Evolutionary conservation across 257 asterid species (phyloP), one percentile per base, ranked within the genome.

Genomic region (Gardenia jasminoides): DNA sequence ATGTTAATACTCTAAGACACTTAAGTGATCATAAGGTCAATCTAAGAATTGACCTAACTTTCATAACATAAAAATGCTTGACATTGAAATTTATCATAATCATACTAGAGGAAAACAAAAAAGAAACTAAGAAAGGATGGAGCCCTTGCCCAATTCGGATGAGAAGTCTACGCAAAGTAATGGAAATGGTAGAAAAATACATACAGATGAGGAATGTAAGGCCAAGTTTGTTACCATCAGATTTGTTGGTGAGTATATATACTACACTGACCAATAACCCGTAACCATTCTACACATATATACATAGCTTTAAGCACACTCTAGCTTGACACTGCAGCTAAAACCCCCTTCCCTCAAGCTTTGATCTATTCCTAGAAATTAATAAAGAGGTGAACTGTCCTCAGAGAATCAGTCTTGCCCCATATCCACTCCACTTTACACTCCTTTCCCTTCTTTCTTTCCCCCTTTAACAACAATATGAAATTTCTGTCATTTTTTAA

Each of bases 331-430:
- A 84, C 80, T 67, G 65, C 81, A 84, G 81, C 90, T 86, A 74
- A 79, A 74, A 41, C 64, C 75, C 79, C 31, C 75, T 36, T 71
- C 79, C 31, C 75, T 36, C 41, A 13, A 61, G 26, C 12, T 76
- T 80, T 84, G 83, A 80, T 36, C 15, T 16, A 43, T 76, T 75
- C 43, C 61, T 73, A 33, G 62, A 76, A 48, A 70, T 47, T n/a
- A 41, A 30, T 76, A 85, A 83, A 86, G 88, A 85, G 98, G 89
- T 93, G 94, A 91, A 87, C 91, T 83, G 97, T 92, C 92, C 52
- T n/a, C 36, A 50, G 39, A 80, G 88, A 89, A 88, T 84, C 88
- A 85, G 72, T 80, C 80, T 89, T 89, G 89, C 91, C 90, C 88
- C 81, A 77, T 82, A 80, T 80, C 92, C 90, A 90, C 96, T 91